These are phyloP conservation scores for Boletus insuetus DNA, from an alignment of 768 basidiomycete species.

Conservation along the genomic window DNA sequence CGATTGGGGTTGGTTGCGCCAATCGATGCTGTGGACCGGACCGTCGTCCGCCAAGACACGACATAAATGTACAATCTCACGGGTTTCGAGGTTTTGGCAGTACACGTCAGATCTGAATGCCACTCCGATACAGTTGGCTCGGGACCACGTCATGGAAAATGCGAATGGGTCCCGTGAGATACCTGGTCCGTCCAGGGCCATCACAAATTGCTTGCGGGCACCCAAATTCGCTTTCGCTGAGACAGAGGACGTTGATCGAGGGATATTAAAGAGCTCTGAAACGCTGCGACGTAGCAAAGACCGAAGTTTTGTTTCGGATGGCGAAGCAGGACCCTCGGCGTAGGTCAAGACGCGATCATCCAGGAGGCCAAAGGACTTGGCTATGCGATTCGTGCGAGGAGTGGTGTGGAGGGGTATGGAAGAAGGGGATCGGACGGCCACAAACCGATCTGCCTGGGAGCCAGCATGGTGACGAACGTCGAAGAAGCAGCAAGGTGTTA, in stretches of 20 bases:
- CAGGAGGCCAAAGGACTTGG: conserved; percentile 57
- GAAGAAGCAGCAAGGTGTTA: neutral
- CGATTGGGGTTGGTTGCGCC: conserved; percentile 44
- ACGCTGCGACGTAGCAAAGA: conserved; percentile 51
- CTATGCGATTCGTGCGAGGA: conserved; percentile 65
- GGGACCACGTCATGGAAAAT: conserved; percentile 62
- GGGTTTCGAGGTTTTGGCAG: conserved; percentile 59
- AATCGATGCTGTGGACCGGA: conserved; percentile 47
- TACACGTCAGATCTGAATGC: conserved; percentile 58
- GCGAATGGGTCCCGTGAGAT: conserved; percentile 53
- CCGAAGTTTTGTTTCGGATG: conserved; percentile 41
- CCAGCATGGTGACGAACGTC: neutral
- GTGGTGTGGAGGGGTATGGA: conserved; percentile 57
- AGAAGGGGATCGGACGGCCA: conserved; percentile 49
- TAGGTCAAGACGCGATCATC: conserved; percentile 56
- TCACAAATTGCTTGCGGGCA: conserved; percentile 49
- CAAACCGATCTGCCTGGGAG: conserved; percentile 58
- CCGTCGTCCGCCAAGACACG: conserved; percentile 35
- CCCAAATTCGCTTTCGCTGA: conserved; percentile 61
- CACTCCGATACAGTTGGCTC: conserved; percentile 57
- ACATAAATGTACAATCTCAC: conserved; percentile 51
- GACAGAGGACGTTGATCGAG: conserved; percentile 32
- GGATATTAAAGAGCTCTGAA: conserved; percentile 45
- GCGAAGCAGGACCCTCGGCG: conserved; percentile 36
- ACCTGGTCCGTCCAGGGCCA: conserved; percentile 65